Base-by-base conservation (phyloP, 192 early-diverging fungal genomes). In the Diversispora epigaea region DNA sequence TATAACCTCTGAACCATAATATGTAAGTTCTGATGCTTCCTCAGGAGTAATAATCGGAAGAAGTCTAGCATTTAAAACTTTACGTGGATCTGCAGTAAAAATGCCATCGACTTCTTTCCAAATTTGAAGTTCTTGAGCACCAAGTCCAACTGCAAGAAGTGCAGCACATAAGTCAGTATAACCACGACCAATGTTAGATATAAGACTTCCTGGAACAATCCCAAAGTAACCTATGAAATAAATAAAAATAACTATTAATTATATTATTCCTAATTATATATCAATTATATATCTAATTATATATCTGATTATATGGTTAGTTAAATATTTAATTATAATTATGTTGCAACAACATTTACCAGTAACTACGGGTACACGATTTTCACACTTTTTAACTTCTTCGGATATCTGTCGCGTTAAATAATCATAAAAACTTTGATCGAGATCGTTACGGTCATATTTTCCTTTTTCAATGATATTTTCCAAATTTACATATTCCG, bases 41-140 rank as follows among this genome's bases (percentile, higher is more conserved):
- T 98, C 97, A 25, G 97, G 97, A 15, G 96, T 93, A 83, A 99
- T 99, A 71, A 93, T 90, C 32, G 91, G 87, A 52, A 99, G 88
- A 60, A 96, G 82, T 21, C 91, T 85, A 3, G 97, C 97, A 17
- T 84, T 75, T 25, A 89, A 91, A 22, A 94, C 97, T 79, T 99
- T 99, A 71, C 97, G 93, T 11, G 97, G 97, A 77, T 99, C 97
- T 5, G 96, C 97, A 0, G 96, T 99, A 78, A 97, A 99, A 75
- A 99, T 99, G 60, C 97, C 97, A 72, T 99, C 97, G 8, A 99
- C 97, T 76, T 99, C 97, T 80, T 99, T 99, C 95, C 95, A 99
- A 12, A 99, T 93, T 80, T 99, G 97, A 73, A 99, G 87, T 75
- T 99, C 97, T 57, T 91, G 86, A 14, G 96, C 96, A 62, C 85